These are phyloP conservation scores for Saussurea involucrata DNA, from an alignment of 129 eudicot genomes.

Conservation along the genomic window DNA sequence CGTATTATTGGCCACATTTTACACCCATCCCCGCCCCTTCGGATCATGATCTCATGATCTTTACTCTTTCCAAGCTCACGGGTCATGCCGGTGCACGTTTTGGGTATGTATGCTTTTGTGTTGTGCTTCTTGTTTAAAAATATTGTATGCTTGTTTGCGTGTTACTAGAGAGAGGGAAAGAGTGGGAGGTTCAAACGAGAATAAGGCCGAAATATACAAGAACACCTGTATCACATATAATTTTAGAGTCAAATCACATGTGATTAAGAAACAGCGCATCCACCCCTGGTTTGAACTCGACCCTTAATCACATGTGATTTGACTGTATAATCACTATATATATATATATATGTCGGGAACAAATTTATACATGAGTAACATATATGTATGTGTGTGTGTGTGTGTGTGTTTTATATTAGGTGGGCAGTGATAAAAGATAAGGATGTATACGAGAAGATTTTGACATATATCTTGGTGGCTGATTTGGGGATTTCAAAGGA, in stretches of 20 bases:
- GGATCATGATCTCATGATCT: slow-evolving; percentile 65
- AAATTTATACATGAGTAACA: background rate
- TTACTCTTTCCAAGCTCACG: slow-evolving; percentile 65
- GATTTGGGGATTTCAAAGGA: slow-evolving; percentile 63
- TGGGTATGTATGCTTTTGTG: slow-evolving; percentile 36
- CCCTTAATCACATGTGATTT: background rate
- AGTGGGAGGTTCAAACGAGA: too few relatives aligned
- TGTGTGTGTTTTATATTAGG: slow-evolving; percentile 22
- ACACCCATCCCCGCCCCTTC: slow-evolving; percentile 56
- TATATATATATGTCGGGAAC: background rate
- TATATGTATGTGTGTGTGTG: too few relatives aligned
- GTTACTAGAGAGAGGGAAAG: background rate
- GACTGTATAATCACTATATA: background rate
- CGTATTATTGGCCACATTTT: slow-evolving; percentile 71
- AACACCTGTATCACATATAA: too few relatives aligned
- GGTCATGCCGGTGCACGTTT: slow-evolving; percentile 75
- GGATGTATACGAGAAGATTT: slow-evolving; percentile 44
- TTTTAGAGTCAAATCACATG: too few relatives aligned
- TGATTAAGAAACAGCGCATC: too few relatives aligned
- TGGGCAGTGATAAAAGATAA: slow-evolving; percentile 83
- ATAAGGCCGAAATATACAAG: too few relatives aligned
- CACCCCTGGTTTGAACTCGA: too few relatives aligned
- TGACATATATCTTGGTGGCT: slow-evolving; percentile 18
- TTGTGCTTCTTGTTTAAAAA: background rate
- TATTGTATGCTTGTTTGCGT: background rate